A percentile compares a stretch with the other conserved stretches of the same genome.
Evolutionary conservation across 2,329 filamentous ascomycete species (phyloP).

Genomic region (Fusarium brevicatenulatum): DNA sequence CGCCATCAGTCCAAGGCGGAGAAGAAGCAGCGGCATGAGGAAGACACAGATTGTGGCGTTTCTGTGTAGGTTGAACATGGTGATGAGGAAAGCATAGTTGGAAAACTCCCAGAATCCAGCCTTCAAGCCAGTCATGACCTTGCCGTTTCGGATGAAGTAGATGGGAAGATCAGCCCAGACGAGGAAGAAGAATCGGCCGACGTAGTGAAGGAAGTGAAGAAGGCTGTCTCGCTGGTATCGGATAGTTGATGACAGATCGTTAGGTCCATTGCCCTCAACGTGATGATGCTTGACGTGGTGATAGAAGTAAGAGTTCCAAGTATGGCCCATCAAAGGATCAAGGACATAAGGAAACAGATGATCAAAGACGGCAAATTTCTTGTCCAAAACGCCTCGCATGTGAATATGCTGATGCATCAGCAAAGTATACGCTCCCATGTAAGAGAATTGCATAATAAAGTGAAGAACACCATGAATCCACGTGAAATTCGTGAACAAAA

Average conservation of each 20-base stretch:
- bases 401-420: constrained; percentile 90
- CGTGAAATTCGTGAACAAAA: constrained; percentile 72
- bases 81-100: constrained; percentile 66
- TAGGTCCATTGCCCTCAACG: constrained; percentile 81
- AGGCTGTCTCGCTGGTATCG: constrained; percentile 78
- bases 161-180: constrained; percentile 79
- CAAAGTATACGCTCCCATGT: constrained; percentile 78
- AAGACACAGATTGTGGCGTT: constrained; percentile 72
- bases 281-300: constrained; percentile 90
- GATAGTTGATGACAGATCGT: constrained; percentile 80
- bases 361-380: constrained; percentile 67
- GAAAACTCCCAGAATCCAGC: constrained; percentile 69
- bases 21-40: constrained; percentile 71
- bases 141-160: constrained; percentile 76
- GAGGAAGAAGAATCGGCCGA: constrained; percentile 77
- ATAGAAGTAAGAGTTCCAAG: constrained; percentile 87
- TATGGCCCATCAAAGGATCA: constrained; percentile 83
- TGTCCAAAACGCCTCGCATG: constrained; percentile 73
- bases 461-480: constrained; percentile 76
- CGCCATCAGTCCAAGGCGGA: constrained; percentile 79
- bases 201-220: constrained; percentile 74
- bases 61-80: constrained; percentile 58
- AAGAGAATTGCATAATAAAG: constrained; percentile 72
- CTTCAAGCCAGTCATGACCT: constrained; percentile 63
- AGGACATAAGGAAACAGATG: constrained; percentile 75